These are phyloP conservation scores for Populus davidiana DNA, from an alignment of 345 rosid species.

Conservation along the genomic window DNA sequence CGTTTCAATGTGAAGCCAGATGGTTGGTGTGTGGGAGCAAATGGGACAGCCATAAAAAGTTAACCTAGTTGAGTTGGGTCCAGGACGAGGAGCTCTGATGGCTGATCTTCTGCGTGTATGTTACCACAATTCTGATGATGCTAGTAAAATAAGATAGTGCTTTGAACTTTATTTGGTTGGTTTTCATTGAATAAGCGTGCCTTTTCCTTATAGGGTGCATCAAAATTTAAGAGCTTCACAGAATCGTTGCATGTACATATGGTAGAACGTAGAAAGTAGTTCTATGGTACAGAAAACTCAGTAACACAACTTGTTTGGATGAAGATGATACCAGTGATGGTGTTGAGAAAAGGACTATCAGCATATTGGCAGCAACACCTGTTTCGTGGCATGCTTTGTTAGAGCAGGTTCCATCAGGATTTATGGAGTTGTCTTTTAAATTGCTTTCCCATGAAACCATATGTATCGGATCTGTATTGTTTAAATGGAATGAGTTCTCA, in stretches of 20 bases:
- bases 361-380: slow-evolving; percentile 58
- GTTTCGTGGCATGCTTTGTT: slow-evolving; percentile 75
- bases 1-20: slow-evolving; percentile 38
- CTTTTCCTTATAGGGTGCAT: slow-evolving; percentile 55
- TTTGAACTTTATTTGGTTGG: not conserved
- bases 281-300: slow-evolving; percentile 75
- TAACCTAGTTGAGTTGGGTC: slow-evolving; percentile 90
- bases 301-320: slow-evolving; percentile 51
- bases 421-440: slow-evolving; percentile 41
- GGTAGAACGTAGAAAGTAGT: slow-evolving; percentile 96
- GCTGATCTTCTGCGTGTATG: slow-evolving; percentile 88
- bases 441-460: slow-evolving; percentile 15
- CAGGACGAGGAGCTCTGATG: slow-evolving; percentile 94
- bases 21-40: slow-evolving; percentile 93
- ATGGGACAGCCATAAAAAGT: slow-evolving; percentile 79
- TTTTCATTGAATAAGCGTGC: not conserved
- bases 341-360: slow-evolving; percentile 43
- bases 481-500: not conserved
- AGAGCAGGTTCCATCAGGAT: slow-evolving; percentile 83
- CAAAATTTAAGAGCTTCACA: slow-evolving; percentile 73
- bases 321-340: slow-evolving; percentile 27
- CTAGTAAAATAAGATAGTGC: slow-evolving; percentile 1
- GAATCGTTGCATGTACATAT: slow-evolving; percentile 70
- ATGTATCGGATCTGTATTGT: not conserved
- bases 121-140: slow-evolving; percentile 6